phyloP scores from a whole-genome alignment of 2,329 filamentous ascomycete species.

The Mycosphaerella arachidis region DNA sequence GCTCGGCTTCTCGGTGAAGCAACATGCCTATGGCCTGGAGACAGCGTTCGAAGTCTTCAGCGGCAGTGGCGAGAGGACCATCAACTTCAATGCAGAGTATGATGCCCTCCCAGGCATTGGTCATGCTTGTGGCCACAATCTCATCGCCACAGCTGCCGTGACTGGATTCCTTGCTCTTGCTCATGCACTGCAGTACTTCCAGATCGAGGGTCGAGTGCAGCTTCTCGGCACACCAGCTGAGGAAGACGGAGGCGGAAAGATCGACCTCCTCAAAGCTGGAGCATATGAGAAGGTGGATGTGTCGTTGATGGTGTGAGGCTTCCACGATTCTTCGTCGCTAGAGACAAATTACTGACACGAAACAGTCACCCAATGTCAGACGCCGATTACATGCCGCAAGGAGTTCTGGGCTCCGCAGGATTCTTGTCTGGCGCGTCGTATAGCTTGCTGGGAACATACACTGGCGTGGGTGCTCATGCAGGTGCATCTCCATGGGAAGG shows the following conservation, averaged over 20 bases:
- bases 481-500: constrained; percentile 9
- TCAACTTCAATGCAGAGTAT: constrained; percentile 43
- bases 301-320: constrained; percentile 3
- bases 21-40: constrained; percentile 43
- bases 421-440: constrained; percentile 3
- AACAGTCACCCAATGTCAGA: constrained; percentile 6
- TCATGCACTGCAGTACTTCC: constrained; percentile 22
- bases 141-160: constrained; percentile 2
- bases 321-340: no score
- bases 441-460: constrained; percentile 1
- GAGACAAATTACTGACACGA: no score
- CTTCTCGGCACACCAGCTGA: constrained; percentile 38
- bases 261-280: constrained; percentile 5
- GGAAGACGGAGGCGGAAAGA: constrained; percentile 10
- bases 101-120: constrained; percentile 36
- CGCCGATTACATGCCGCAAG: constrained; percentile 1
- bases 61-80: constrained; percentile 35
- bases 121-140: constrained; percentile 40
- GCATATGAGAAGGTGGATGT: background rate
- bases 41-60: constrained; percentile 49
- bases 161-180: constrained; percentile 17
- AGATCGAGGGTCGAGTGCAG: constrained; percentile 29
- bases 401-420: background rate
- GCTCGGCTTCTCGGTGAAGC: background rate
- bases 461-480: constrained; percentile 8